These are phyloP conservation scores for Pyrus bretschneideri DNA, from an alignment of 306 rosid genomes.

Conservation along the genomic window DNA sequence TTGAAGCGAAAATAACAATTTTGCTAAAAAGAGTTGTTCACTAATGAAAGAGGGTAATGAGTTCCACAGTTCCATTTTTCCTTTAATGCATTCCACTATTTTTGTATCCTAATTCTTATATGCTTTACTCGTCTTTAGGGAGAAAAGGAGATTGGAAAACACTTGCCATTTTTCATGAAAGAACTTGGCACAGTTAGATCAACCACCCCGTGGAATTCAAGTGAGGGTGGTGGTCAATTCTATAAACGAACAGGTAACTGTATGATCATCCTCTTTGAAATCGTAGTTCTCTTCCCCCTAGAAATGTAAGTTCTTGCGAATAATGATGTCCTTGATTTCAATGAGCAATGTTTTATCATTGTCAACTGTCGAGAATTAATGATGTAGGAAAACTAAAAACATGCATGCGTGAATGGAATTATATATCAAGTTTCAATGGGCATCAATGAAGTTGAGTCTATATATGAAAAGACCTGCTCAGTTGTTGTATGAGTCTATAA, in stretches of 20 bases:
- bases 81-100: no score
- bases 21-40: no score
- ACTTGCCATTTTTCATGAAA: no score
- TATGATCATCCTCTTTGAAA: background rate
- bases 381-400: background rate
- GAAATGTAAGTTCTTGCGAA: background rate
- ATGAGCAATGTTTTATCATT: background rate
- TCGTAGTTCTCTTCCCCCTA: background rate
- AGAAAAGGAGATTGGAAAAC: no score
- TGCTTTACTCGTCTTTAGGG: no score
- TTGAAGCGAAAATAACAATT: no score
- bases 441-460: conserved; percentile 17
- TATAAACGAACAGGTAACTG: background rate
- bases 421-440: background rate
- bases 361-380: background rate
- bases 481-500: background rate
- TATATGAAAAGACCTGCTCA: background rate
- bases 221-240: background rate
- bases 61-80: no score
- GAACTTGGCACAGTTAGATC: no score
- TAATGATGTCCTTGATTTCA: background rate
- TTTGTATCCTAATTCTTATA: no score
- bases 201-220: background rate
- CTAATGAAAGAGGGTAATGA: no score
- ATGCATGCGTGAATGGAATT: conserved; percentile 33